Base-by-base conservation (phyloP, 148 eudicot species). In the Salicornia ramosissima region DNA sequence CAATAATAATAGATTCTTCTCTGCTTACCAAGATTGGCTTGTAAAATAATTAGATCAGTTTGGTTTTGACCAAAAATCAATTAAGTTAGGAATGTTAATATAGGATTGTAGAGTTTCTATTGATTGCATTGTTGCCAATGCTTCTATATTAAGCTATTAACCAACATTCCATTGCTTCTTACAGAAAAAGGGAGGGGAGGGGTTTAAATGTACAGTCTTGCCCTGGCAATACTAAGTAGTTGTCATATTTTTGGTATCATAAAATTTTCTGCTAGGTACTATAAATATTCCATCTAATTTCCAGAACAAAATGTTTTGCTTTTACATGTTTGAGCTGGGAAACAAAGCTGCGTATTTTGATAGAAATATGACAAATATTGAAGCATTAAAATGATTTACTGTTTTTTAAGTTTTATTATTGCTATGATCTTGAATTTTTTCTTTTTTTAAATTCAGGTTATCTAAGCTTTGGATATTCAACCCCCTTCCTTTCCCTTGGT, bases 401-500 rank as follows among this genome's bases (percentile, higher is more conserved):
- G 7, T 21, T 51, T 51, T 71, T 54, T 46, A 30, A 12, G 29
- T 71, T 45, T 46, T 3, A 15, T 46, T 46, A 13, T 46, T 34
- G 51, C 31, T 12, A 55, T 59, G 28, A 55, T 53, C 31, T 29
- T 64, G 31, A 57, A n/a, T 49, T 55, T 80, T 10, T 65, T 46
- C 4, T 57, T 63, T 80, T 13, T 65, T 46, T 1, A 39, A 55
- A 39, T 82, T 64, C 94, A 95, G 99, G 99, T 51, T 95, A 86
- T 83, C 85, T 95, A 31, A 86, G 81, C 77, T 89, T 82, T 72
- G 99, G 99, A 52, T 89, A 84, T 80, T 95, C 99, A 57, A 95
- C 99, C 15, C 97, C 99, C 24, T 87, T 95, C 78, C 94, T 95
- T 26, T 87, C 96, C 11, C 78, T 95, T 68, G 97, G 99, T 43